A percentile compares a stretch with the other conserved stretches of the same genome.
Evolutionary conservation across 1,284 basidiomycete genomes (phyloP).

Genomic region (Cryptococcus wingfieldii): DNA sequence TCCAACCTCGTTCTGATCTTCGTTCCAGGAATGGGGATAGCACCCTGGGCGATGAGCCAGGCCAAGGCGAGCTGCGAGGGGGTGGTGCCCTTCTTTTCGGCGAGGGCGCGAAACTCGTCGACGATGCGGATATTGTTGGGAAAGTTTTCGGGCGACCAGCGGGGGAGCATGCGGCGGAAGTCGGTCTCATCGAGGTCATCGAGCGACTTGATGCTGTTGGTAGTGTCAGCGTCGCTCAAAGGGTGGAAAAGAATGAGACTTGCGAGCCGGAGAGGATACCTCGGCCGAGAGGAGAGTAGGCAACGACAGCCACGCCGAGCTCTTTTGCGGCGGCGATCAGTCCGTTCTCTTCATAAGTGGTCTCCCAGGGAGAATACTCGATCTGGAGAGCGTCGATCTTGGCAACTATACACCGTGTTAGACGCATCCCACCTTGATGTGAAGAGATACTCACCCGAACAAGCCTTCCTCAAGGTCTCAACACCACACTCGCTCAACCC

Average conservation of each 20-base stretch:
- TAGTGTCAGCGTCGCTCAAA: not conserved
- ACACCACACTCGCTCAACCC: conserved; percentile 58
- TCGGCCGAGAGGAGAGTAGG: conserved; percentile 46
- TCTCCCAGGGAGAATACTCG: conserved; percentile 51
- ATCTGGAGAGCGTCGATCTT: conserved; percentile 50
- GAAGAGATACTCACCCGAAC: conserved; percentile 37
- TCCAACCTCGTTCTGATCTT: conserved; percentile 31
- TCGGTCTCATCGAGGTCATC: conserved; percentile 41
- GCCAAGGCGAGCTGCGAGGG: conserved; percentile 49
- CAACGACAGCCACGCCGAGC: conserved; percentile 47
- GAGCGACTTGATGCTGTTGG: not conserved
- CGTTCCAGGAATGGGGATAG: conserved; percentile 49
- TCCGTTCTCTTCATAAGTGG: conserved; percentile 48
- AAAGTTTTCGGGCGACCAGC: conserved; percentile 43
- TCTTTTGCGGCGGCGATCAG: conserved; percentile 47
- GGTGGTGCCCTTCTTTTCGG: conserved; percentile 41
- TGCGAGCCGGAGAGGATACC: conserved; percentile 47
- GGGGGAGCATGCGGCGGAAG: conserved; percentile 35
- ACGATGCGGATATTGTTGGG: conserved; percentile 41
- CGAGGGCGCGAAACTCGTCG: conserved; percentile 32
- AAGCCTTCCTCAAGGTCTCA: conserved; percentile 60
- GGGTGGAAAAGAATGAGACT: conserved; percentile 1
- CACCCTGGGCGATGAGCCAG: conserved; percentile 49
- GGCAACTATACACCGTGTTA: conserved; percentile 26
- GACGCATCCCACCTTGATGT: not conserved